phyloP scores from a whole-genome alignment of 2,329 filamentous ascomycete species.

The Colletotrichum graminicola region DNA sequence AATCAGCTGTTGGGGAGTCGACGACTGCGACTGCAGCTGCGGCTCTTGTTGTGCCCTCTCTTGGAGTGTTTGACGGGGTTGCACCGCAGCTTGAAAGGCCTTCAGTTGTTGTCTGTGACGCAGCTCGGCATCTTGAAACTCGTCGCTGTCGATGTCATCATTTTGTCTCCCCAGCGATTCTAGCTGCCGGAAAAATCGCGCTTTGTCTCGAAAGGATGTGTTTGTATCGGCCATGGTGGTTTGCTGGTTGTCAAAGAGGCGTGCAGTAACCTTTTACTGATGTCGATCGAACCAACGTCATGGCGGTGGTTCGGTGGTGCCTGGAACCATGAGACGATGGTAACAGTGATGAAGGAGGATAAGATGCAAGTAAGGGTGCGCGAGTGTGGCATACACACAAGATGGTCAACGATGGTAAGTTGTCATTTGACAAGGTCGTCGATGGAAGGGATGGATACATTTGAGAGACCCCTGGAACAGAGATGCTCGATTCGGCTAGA shows the following conservation, averaged over 20 bases:
- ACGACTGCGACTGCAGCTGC: neutral
- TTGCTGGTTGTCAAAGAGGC: constrained; percentile 3
- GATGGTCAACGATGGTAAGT: constrained; percentile 2
- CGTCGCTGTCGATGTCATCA: constrained; percentile 47
- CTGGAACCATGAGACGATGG: constrained; percentile 5
- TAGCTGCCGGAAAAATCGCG: constrained; percentile 60
- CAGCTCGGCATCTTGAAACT: constrained; percentile 45
- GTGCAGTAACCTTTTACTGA: constrained; percentile 17
- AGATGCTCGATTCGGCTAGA: constrained; percentile 18
- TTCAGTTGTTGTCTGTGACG: constrained; percentile 35
- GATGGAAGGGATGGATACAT: constrained; percentile 29
- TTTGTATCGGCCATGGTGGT: constrained; percentile 44
- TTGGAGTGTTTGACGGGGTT: constrained; percentile 31
- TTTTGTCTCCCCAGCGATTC: constrained; percentile 46
- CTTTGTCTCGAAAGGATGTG: constrained; percentile 55
- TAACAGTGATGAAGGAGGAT: neutral
- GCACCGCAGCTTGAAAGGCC: constrained; percentile 19
- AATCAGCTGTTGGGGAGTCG: constrained; percentile 5
- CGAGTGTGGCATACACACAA: constrained; percentile 6
- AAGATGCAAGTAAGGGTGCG: neutral
- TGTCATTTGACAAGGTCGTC: constrained; percentile 23
- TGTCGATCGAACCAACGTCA: constrained; percentile 13
- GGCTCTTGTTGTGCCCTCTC: constrained; percentile 26
- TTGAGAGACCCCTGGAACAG: constrained; percentile 21
- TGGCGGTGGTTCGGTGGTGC: constrained; percentile 24